Base-by-base conservation (phyloP, 176 grass and related monocot genomes). In the Hsuehochloa calcarea region DNA sequence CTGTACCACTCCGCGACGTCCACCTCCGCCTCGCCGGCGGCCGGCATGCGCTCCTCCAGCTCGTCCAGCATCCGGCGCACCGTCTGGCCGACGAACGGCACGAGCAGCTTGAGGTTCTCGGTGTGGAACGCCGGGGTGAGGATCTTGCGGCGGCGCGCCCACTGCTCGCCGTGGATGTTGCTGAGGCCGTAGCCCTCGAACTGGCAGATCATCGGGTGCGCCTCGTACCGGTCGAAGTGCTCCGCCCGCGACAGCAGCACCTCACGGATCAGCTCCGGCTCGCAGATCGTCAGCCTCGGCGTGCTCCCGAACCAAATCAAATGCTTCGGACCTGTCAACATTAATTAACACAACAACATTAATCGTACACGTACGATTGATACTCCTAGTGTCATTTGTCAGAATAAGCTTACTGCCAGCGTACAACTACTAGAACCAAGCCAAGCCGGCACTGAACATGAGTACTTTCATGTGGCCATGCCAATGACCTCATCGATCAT, bases 261-360 rank as follows among this genome's bases (percentile, higher is more conserved):
- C 86, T 98, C 96, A 12, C 96, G 75, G 85, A 98, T 92, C 64
- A 98, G 88, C 54, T 92, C 93, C 55, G 93, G 96, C 68, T 91
- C 46, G 60, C 91, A 91, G 65, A 98, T 88, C 35, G 90, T 45
- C 47, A 98, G 68, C 40, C 96, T 88, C 43, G 93, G 71, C 68
- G 88, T 95, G 0, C 85, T 90, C n/a, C 96, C 96, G 27, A 98
- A 98, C 91, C 93, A 98, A 1, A 98, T 88, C 68, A 98, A 72
- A 81, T 93, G 91, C 85, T 69, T 98, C 4, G 96, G 86, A 19
- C 96, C 96, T 98, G 61, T 15, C 19, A 56, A 65, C 39, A 8
- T 40, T 40, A 51, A 52, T 16, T 11, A 46, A 41, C 5, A 4
- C 58, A 5, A 8, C 8, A 61, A 61, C n/a, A 14, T 6, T 1